Conservation (phyloP, 345 rosid genomes). For the Moringa oleifera region DNA sequence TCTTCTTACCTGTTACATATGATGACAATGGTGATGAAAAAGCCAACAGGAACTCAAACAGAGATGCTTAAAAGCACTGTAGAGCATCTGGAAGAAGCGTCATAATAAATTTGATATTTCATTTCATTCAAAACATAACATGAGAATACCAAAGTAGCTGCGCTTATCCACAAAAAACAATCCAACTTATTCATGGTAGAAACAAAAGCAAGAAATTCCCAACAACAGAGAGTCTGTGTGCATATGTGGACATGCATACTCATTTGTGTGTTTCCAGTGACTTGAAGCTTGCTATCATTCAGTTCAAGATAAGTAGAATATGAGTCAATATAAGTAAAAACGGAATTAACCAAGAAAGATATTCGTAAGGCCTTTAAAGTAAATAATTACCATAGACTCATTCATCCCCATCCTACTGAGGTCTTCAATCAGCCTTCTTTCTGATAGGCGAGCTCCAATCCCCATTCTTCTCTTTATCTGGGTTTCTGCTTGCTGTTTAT, state of each 20-base stretch:
- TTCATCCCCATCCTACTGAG: slow-evolving; percentile 85
- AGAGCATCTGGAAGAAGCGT: not conserved
- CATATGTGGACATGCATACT: not conserved
- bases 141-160: not conserved
- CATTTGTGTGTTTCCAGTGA: too few species aligned
- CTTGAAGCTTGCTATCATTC: too few species aligned
- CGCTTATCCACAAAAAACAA: not conserved
- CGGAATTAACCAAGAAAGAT: not conserved
- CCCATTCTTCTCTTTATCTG: slow-evolving; percentile 88
- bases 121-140: not conserved
- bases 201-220: too few species aligned
- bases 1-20: slow-evolving; percentile 65
- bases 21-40: not conserved
- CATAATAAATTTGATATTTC: not conserved
- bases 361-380: not conserved
- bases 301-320: too few species aligned
- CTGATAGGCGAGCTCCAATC: slow-evolving; percentile 82
- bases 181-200: not conserved
- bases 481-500: slow-evolving; percentile 80
- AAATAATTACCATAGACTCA: slow-evolving; percentile 67
- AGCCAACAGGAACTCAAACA: not conserved
- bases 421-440: slow-evolving; percentile 84
- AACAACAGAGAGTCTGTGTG: not conserved
- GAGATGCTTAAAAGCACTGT: not conserved
- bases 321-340: not conserved